Percentiles rank a stretch among this genome's conserved stretches.
Evolutionary conservation across 805 yeast species (phyloP).

Genomic region (Tetrapisispora iriomotensis): DNA sequence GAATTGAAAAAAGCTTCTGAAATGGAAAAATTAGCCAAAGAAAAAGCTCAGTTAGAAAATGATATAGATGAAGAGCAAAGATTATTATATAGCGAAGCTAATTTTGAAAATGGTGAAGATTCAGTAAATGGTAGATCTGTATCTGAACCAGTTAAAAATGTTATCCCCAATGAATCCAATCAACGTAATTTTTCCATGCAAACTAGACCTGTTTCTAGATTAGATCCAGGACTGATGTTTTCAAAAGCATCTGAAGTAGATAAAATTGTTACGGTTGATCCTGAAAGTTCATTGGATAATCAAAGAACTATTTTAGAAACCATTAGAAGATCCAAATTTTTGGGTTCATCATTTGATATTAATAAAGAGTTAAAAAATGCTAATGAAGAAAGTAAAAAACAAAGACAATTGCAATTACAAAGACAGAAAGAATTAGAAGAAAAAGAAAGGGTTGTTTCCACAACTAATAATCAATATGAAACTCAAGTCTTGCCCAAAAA

Average conservation of each 20-base stretch:
- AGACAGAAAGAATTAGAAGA: conserved; percentile 3
- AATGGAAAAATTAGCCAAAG: conserved; percentile 15
- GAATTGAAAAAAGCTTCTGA: conserved; percentile 9
- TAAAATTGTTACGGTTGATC: conserved; percentile 16
- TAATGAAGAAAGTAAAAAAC: conserved; percentile 1
- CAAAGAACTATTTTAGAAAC: conserved; percentile 32
- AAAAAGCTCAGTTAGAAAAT: conserved; percentile 22
- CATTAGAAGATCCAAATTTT: conserved; percentile 35
- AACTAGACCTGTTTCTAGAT: conserved; percentile 35
- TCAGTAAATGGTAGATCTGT: conserved; percentile 25
- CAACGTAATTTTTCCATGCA: conserved; percentile 33
- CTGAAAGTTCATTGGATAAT: conserved; percentile 15
- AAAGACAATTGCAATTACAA: conserved; percentile 1
- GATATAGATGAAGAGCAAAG: conserved; percentile 21
- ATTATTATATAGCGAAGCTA: conserved; percentile 12
- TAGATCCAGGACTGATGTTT: conserved; percentile 35
- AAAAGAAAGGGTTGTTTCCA: conserved; percentile 9
- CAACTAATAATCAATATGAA: conserved; percentile 11
- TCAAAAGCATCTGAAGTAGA: conserved; percentile 15
- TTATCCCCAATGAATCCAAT: conserved; percentile 23
- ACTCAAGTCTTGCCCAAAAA: conserved; percentile 21
- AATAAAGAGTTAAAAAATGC: conserved; percentile 24
- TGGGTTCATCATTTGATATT: conserved; percentile 34
- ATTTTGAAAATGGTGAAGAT: conserved; percentile 5
- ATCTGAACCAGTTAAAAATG: conserved; percentile 30